Conservation (phyloP, 2,329 filamentous ascomycete genomes). For the Nannizzia gypsea region DNA sequence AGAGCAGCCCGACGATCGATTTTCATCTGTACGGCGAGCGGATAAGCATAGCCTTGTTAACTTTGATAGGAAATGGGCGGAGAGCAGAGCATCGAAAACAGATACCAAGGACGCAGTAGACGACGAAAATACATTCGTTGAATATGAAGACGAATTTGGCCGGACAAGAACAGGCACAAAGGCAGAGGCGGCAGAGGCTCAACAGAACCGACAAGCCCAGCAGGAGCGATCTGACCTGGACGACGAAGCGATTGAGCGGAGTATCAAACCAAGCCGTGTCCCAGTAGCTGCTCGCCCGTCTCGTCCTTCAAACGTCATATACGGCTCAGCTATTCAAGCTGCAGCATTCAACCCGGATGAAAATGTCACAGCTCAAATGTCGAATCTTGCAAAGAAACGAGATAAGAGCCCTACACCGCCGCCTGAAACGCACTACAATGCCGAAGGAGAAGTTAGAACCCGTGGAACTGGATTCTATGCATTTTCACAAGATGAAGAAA, state of each 20-base stretch:
- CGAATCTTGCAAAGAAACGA: conserved; percentile 60
- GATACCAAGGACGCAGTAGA: conserved; percentile 25
- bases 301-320: conserved; percentile 59
- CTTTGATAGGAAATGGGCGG: conserved; percentile 92
- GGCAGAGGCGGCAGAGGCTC: conserved; percentile 53
- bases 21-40: conserved; percentile 11
- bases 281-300: conserved; percentile 32
- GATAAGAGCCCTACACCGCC: conserved; percentile 74
- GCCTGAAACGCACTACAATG: conserved; percentile 72
- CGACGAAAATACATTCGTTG: conserved; percentile 53
- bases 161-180: conserved; percentile 63
- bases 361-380: conserved; percentile 56
- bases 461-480: conserved; percentile 88
- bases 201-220: conserved; percentile 32
- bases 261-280: conserved; percentile 16
- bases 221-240: conserved; percentile 12
- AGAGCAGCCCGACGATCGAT: conserved; percentile 19
- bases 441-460: conserved; percentile 66
- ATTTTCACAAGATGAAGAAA: conserved; percentile 65
- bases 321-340: conserved; percentile 73
- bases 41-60: conserved; percentile 56
- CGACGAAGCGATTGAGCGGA: conserved; percentile 13
- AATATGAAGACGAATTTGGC: conserved; percentile 87
- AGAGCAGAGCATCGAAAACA: conserved; percentile 31
- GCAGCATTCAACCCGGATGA: conserved; percentile 71